These are phyloP conservation scores for Xylaria venustula DNA, from an alignment of 495 filamentous ascomycete species.

Conservation along the genomic window DNA sequence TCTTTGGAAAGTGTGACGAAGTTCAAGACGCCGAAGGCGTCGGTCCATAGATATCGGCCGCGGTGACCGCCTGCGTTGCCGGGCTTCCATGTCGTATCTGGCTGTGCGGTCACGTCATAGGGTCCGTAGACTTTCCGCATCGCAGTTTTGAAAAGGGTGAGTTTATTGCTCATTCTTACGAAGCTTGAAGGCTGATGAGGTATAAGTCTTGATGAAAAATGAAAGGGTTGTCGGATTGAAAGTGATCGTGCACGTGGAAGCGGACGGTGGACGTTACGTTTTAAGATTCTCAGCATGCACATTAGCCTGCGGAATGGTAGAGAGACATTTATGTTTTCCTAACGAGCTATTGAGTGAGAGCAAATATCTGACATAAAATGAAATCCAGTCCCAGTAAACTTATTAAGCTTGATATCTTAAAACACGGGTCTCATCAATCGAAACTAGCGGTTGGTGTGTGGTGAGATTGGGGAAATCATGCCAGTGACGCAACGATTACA, in stretches of 20 bases:
- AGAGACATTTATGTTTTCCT: not conserved
- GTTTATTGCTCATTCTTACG: not conserved
- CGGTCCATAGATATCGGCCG: conserved; percentile 69
- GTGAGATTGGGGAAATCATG: not conserved
- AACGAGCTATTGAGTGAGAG: not conserved
- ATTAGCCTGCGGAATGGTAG: not conserved
- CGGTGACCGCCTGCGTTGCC: conserved; percentile 55
- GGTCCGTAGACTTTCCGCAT: conserved; percentile 45
- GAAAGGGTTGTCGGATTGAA: not conserved
- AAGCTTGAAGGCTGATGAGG: not conserved
- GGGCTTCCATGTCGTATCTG: conserved; percentile 29
- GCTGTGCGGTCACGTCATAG: conserved; percentile 27
- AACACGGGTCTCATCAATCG: too few relatives aligned
- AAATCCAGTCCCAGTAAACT: too few relatives aligned
- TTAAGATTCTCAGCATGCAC: not conserved
- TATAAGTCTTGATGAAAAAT: not conserved
- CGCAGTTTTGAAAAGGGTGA: conserved; percentile 34
- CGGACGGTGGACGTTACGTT: not conserved
- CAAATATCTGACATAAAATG: too few relatives aligned
- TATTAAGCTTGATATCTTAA: too few relatives aligned
- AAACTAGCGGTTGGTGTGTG: too few relatives aligned
- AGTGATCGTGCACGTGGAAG: not conserved
- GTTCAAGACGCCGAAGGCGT: conserved; percentile 68
- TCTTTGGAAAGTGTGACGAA: conserved; percentile 59
- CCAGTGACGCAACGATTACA: conserved; percentile 2